Evolutionary conservation across 768 basidiomycete species (phyloP).

Genomic region (Artomyces pyxidatus): DNA sequence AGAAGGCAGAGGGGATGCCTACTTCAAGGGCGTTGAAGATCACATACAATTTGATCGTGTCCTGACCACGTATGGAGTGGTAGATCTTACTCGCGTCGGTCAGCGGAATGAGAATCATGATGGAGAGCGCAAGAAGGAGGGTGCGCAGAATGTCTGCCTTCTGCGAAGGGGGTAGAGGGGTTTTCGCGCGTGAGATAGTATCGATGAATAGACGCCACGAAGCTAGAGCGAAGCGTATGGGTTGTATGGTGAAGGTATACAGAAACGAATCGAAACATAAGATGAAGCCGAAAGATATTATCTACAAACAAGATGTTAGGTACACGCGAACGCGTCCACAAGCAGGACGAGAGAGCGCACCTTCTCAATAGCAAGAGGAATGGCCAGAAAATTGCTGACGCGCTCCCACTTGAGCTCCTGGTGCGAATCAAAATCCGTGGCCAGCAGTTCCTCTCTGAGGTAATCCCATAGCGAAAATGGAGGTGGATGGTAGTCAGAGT

Average conservation of each 20-base stretch:
- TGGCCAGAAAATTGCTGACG: conserved; percentile 90
- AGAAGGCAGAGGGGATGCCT: conserved; percentile 20
- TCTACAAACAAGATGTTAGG: too few relatives aligned
- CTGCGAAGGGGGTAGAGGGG: conserved; percentile 72
- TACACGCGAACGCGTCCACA: too few relatives aligned
- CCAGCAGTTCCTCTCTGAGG: conserved; percentile 77
- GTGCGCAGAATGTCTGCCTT: conserved; percentile 89
- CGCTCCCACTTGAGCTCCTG: conserved; percentile 94
- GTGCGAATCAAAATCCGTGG: conserved; percentile 91
- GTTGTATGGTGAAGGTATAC: conserved; percentile 95
- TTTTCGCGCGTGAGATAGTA: conserved; percentile 35
- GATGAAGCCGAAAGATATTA: conserved; percentile 85
- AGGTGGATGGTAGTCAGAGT: conserved; percentile 21
- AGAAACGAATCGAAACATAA: conserved; percentile 96
- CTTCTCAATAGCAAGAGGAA: conserved; percentile 92
- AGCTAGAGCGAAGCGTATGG: conserved; percentile 76
- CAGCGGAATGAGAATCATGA: conserved; percentile 66
- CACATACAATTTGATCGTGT: conserved; percentile 97
- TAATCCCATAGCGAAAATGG: conserved; percentile 92
- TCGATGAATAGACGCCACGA: conserved; percentile 45
- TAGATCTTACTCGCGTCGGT: conserved; percentile 98
- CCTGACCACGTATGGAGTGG: conserved; percentile 94
- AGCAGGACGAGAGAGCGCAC: too few relatives aligned
- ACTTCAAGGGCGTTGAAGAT: conserved; percentile 99
- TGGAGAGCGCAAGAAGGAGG: conserved; percentile 64